These are phyloP conservation scores for Helicostylum pulchrum DNA, from an alignment of 192 early-diverging fungal species.

Conservation along the genomic window DNA sequence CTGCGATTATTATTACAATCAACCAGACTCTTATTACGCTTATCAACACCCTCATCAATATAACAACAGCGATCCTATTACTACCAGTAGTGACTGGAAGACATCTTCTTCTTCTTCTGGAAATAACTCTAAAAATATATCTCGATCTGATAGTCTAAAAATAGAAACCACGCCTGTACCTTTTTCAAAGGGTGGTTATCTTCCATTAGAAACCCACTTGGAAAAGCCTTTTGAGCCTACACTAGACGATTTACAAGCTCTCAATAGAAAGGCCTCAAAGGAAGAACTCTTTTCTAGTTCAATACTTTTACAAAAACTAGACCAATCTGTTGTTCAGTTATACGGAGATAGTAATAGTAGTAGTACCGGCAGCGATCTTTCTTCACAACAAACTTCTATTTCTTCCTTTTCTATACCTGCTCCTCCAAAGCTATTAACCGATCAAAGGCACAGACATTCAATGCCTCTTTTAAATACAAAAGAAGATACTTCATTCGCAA, in stretches of 20 bases:
- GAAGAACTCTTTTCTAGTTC: neutral
- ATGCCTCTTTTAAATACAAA: neutral
- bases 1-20: too few relatives aligned
- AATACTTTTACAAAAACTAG: too few relatives aligned
- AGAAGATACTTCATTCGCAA: constrained; percentile 7
- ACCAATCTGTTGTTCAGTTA: too few relatives aligned
- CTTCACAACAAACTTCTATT: neutral
- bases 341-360: too few relatives aligned
- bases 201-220: neutral
- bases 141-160: constrained; percentile 2
- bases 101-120: neutral
- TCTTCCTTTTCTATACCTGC: neutral
- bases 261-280: neutral
- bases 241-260: neutral
- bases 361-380: too few relatives aligned
- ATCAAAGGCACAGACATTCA: too few relatives aligned
- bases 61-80: too few relatives aligned
- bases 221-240: constrained; percentile 11
- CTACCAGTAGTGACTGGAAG: neutral
- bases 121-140: neutral
- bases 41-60: too few relatives aligned
- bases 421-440: too few relatives aligned
- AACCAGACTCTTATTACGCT: too few relatives aligned
- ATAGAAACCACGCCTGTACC: neutral
- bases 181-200: too few relatives aligned